Evolutionary conservation across 1,284 basidiomycete genomes (phyloP).

Genomic region (Moesziomyces parantarcticus): DNA sequence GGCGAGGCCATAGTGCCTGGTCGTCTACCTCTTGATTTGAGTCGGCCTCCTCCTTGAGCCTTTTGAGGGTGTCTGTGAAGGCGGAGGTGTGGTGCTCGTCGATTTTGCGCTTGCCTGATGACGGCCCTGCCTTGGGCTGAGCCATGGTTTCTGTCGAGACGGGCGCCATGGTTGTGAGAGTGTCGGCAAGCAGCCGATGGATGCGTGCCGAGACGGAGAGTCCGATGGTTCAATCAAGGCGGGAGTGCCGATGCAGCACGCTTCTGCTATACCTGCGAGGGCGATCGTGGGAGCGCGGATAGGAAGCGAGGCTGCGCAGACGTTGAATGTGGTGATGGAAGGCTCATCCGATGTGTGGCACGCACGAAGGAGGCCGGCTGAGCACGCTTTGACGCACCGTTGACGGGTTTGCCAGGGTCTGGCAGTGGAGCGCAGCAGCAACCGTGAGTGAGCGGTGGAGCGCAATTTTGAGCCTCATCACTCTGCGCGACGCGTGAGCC

Average conservation of each 20-base stretch:
- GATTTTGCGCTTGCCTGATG: conserved; percentile 45
- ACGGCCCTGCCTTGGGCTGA: conserved; percentile 19
- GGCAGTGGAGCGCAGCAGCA: too few relatives aligned
- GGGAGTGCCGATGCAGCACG: conserved; percentile 1
- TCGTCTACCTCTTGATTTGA: conserved; percentile 47
- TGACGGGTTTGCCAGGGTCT: background rate
- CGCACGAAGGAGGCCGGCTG: too few relatives aligned
- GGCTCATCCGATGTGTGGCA: background rate
- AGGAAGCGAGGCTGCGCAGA: background rate
- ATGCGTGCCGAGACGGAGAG: background rate
- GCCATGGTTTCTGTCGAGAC: conserved; percentile 36
- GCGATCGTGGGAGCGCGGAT: too few relatives aligned
- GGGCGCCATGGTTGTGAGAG: conserved; percentile 42
- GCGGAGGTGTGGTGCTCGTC: conserved; percentile 46
- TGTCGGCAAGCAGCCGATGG: conserved; percentile 17
- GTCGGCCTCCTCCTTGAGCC: conserved; percentile 49
- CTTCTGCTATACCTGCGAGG: too few relatives aligned
- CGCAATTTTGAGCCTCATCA: conserved; percentile 6
- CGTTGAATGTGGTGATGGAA: background rate
- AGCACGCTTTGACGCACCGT: too few relatives aligned
- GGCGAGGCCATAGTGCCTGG: conserved; percentile 56
- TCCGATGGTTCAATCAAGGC: background rate
- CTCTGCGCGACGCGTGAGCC: conserved; percentile 50
- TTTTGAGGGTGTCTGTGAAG: conserved; percentile 59
- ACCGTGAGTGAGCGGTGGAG: too few relatives aligned